Percentiles rank a stretch among this genome's conserved stretches.
Conservation (phyloP, 1,284 basidiomycete species). For the Tilletia walkeri region DNA sequence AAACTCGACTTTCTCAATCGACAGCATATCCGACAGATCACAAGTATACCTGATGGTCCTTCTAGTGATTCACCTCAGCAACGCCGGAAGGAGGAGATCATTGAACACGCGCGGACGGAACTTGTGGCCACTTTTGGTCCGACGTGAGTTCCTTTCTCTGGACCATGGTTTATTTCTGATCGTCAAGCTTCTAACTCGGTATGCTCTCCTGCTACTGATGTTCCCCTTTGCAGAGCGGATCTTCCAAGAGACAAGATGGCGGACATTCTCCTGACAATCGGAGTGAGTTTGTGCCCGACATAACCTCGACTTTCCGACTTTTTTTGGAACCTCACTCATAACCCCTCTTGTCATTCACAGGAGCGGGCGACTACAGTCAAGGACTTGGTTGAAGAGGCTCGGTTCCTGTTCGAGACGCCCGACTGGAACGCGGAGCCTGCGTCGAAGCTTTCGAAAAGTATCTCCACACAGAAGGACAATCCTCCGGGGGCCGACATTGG, state of each 20-base stretch:
- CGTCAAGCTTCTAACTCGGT: too few species aligned
- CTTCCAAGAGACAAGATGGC: background rate
- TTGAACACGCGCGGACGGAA: background rate
- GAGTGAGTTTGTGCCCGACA: background rate
- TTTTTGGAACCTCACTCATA: background rate
- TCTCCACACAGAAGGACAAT: background rate
- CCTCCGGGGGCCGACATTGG: background rate
- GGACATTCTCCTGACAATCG: background rate
- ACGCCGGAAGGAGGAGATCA: background rate
- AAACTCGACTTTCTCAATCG: conserved; percentile 50
- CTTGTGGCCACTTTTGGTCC: background rate
- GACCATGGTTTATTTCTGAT: too few species aligned
- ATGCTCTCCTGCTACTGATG: background rate
- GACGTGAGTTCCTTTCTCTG: background rate
- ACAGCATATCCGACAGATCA: conserved; percentile 26
- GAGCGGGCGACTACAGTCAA: background rate
- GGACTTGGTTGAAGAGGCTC: conserved; percentile 3
- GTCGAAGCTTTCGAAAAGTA: background rate
- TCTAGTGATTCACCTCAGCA: too few species aligned
- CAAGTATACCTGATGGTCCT: too few species aligned
- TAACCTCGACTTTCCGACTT: background rate
- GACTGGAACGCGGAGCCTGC: background rate
- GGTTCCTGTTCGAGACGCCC: conserved; percentile 6
- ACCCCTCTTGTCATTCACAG: background rate
- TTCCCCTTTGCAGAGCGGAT: background rate